Evolutionary conservation across 148 eudicot species (phyloP), one percentile per base, ranked within the genome.

Genomic region (Silene uniflora): DNA sequence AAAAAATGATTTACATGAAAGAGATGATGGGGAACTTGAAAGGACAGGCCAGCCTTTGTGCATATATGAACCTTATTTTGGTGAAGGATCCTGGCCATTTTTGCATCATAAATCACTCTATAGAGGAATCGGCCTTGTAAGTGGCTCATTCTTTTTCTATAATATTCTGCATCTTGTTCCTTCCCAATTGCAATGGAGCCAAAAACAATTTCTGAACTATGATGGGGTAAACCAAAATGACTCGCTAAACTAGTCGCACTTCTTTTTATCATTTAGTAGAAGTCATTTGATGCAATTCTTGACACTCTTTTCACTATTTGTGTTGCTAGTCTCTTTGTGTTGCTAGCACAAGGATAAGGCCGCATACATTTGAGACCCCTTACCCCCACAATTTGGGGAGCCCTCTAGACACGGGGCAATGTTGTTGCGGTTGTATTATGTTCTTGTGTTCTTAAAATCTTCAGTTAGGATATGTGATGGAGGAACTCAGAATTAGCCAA

Each of bases 21-120:
- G 93, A 84, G 96, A 90, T 65, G 96, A 95, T 23, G 93, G 96
- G 46, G 98, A 95, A 83, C 93, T 95, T 79, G 98, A 92, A 83
- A 92, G 98, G 74, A 95, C 97, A 14, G 97, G 92, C 58, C 98
- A 95, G 84, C 96, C 97, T 69, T 79, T 95, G 76, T 85, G 90
- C 80, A 89, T 95, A 42, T 95, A 95, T 80, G 98, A 95, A 74
- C 97, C 98, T 59, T 92, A 82, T 81, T 77, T 80, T 83, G 98
- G 98, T 56, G 89, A 88, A 79, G 98, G 97, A 78, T 79, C 91
- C 39, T 95, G 98, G 98, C 92, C 96, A 29, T 95, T 95, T 83
- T 70, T 95, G 91, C 97, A 95, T 82, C 73, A 8, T 60, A 81
- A 81, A 44, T 88, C 98, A 69, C 92, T 95, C 35, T 95, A 92